These are phyloP conservation scores for Apiospora pterosperma DNA, from an alignment of 2,329 filamentous ascomycete genomes.

Conservation along the genomic window DNA sequence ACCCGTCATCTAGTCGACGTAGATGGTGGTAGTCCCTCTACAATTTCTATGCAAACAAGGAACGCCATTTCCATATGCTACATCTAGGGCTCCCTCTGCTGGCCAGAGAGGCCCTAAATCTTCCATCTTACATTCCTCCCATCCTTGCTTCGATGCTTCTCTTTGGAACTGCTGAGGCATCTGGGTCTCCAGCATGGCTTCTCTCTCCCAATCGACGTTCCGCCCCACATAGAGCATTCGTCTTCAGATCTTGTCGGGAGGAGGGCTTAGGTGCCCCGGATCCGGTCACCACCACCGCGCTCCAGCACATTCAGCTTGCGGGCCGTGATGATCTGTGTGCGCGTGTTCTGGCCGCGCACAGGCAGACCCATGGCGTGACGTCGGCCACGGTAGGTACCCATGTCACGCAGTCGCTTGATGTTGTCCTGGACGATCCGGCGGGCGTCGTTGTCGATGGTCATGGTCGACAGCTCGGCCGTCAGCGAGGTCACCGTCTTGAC, in stretches of 20 bases:
- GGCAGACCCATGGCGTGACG: slow-evolving; percentile 91
- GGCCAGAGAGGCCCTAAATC: not conserved
- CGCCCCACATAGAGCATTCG: not conserved
- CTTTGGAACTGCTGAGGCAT: not conserved
- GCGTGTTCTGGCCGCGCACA: slow-evolving; percentile 85
- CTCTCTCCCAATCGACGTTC: no score
- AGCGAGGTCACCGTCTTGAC: slow-evolving; percentile 77
- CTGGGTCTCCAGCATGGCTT: not conserved
- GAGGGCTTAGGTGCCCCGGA: not conserved
- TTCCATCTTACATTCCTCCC: not conserved
- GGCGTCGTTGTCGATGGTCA: slow-evolving; percentile 93
- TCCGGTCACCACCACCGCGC: slow-evolving; percentile 33
- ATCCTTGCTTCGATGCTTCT: not conserved
- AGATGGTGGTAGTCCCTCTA: not conserved
- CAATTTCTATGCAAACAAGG: not conserved
- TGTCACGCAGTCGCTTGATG: slow-evolving; percentile 81
- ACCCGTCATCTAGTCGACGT: not conserved
- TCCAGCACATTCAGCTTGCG: slow-evolving; percentile 60
- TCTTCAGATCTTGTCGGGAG: no score
- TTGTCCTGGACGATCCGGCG: slow-evolving; percentile 76
- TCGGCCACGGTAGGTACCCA: slow-evolving; percentile 84
- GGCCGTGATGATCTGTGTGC: slow-evolving; percentile 64
- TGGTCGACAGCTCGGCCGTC: slow-evolving; percentile 78
- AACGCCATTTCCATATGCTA: slow-evolving; percentile 4
- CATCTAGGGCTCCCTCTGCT: not conserved